Base-by-base conservation (phyloP, 2,329 filamentous ascomycete species). In the Lecanicillium sp. region DNA sequence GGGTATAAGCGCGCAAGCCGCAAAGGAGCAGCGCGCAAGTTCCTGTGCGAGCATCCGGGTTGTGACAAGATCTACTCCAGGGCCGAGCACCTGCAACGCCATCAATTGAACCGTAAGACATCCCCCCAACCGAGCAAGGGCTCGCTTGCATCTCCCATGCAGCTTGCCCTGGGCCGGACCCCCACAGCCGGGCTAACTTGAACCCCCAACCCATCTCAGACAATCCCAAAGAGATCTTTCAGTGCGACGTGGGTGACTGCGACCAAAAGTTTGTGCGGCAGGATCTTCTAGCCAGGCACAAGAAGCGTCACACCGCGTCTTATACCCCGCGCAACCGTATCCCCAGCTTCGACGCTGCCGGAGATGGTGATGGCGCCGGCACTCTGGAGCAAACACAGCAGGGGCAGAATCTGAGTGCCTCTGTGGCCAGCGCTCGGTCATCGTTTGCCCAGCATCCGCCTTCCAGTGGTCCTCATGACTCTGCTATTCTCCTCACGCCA, bases 41-140 rank as follows among this genome's bases (percentile, higher is more conserved):
- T 83, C 56, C 66, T 71, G 50, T 91, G 87, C 65, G 77, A 80
- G 17, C 79, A 83, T 62, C 77, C 81, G 38, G 82, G 79, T 30
- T 93, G 87, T 64, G 84, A 84, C 54, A 90, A 90, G 73, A 77
- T 83, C 50, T 91, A 91, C 64, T 89, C 86, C 46, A 75, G 87
- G 52, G 85, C 86, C 8, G 87, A 91, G 64, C 87, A 91, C 67
- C 73, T 91, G 49, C 87, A 90, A 66, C 74, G 87, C 42, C 87
- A 91, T 66, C 85, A 90, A 68, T 64, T 91, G 60, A 91, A 91
- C 62, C 87, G 86, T 90, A 74, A 66, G 82, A 72, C 26, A 37
- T 39, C 24, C 33, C 41, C 46, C 37, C 49, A n/a, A 42, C 41
- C 27, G 17, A 24, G 27, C 40, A 33, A 15, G 32, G n/a, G 41